phyloP scores from a whole-genome alignment of 2,329 filamentous ascomycete genomes.

The Dryadomyces quercivorus region DNA sequence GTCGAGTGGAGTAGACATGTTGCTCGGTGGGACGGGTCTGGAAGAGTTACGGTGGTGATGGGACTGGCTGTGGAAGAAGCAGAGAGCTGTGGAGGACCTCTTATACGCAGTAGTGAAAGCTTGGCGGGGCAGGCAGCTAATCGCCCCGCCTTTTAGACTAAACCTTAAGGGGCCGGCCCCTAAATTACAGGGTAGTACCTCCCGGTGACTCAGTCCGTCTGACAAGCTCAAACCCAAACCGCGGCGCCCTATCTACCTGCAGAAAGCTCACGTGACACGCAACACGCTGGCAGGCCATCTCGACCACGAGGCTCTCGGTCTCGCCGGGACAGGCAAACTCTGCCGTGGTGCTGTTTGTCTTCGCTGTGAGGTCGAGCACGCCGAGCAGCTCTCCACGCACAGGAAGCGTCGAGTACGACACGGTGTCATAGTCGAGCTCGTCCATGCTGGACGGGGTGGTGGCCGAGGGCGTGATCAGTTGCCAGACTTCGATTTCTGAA shows the following conservation, averaged over 20 bases:
- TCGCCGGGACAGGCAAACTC: constrained; percentile 1
- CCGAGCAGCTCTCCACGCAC: constrained; percentile 3
- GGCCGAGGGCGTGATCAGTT: background rate
- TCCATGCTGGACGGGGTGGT: background rate
- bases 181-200: too few species aligned
- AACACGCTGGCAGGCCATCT: constrained; percentile 1
- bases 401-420: background rate
- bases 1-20: constrained; percentile 3
- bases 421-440: constrained; percentile 1
- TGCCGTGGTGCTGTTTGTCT: background rate
- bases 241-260: background rate
- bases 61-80: too few species aligned
- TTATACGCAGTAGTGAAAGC: too few species aligned
- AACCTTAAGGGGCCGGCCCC: too few species aligned
- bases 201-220: too few species aligned
- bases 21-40: background rate
- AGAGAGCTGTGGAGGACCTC: too few species aligned
- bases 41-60: background rate
- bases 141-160: too few species aligned
- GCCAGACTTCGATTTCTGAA: constrained; percentile 1
- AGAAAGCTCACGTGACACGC: constrained; percentile 1
- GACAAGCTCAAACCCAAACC: background rate
- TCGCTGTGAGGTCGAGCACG: background rate
- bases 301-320: background rate
- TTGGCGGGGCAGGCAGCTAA: too few species aligned